phyloP scores from a whole-genome alignment of 2,329 filamentous ascomycete species.

The Fusarium sp. region DNA sequence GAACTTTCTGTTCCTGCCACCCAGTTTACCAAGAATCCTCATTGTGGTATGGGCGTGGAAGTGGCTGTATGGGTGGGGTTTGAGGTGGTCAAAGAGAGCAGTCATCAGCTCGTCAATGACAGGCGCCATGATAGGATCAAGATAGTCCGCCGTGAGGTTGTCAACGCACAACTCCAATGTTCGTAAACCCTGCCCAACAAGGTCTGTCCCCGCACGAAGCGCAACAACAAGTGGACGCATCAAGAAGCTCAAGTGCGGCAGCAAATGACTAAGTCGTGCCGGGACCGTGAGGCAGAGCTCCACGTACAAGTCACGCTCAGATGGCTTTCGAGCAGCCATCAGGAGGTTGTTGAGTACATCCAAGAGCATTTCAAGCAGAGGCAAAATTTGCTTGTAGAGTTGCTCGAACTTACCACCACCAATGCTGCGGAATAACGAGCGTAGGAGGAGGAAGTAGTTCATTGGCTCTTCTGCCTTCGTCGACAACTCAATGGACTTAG shows the following conservation, averaged over 20 bases:
- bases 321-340: slow-evolving; percentile 87
- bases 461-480: slow-evolving; percentile 97
- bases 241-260: slow-evolving; percentile 94
- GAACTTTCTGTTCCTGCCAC: slow-evolving; percentile 94
- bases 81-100: slow-evolving; percentile 93
- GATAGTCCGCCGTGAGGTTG: slow-evolving; percentile 95
- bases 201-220: slow-evolving; percentile 87
- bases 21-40: slow-evolving; percentile 95
- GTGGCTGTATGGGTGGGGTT: slow-evolving; percentile 93
- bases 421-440: slow-evolving; percentile 95
- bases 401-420: slow-evolving; percentile 97
- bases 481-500: slow-evolving; percentile 95
- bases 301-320: slow-evolving; percentile 94
- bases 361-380: slow-evolving; percentile 94
- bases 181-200: slow-evolving; percentile 92
- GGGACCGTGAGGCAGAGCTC: slow-evolving; percentile 97
- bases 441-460: slow-evolving; percentile 95
- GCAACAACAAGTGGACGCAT: slow-evolving; percentile 99
- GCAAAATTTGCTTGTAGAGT: slow-evolving; percentile 97
- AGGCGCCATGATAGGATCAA: slow-evolving; percentile 98
- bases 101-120: slow-evolving; percentile 99
- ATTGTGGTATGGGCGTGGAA: slow-evolving; percentile 98
- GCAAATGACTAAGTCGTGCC: slow-evolving; percentile 89
- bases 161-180: slow-evolving; percentile 98
- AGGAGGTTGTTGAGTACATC: slow-evolving; percentile 97